Conservation (phyloP, 345 rosid species). For the Linum tenue region DNA sequence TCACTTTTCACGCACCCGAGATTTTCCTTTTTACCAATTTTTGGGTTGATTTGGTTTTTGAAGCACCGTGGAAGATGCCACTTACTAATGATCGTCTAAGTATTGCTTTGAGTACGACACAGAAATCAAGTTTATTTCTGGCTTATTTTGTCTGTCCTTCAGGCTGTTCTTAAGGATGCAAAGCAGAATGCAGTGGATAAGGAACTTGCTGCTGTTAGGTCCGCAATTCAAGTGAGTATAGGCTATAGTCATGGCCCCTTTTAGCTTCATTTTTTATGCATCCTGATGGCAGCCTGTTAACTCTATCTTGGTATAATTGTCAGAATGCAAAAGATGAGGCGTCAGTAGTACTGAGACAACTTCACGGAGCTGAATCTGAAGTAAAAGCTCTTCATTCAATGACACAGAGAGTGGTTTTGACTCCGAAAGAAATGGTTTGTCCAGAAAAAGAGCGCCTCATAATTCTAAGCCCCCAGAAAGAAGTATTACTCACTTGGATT, state of each 20-base stretch:
- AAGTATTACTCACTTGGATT: constrained; percentile 10
- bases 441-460: neutral
- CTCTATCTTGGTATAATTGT: neutral
- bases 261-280: neutral
- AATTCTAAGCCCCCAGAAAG: constrained; percentile 5
- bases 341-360: constrained; percentile 16
- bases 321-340: constrained; percentile 28
- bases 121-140: neutral
- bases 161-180: constrained; percentile 25
- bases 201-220: constrained; percentile 18
- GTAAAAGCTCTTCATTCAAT: constrained; percentile 23
- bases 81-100: neutral
- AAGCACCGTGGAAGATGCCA: neutral
- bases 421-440: constrained; percentile 29
- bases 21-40: too few species aligned
- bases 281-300: neutral
- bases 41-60: neutral
- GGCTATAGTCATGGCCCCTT: neutral
- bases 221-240: constrained; percentile 17
- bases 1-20: neutral
- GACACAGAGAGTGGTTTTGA: constrained; percentile 31
- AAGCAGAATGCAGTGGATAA: constrained; percentile 21
- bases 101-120: neutral
- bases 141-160: neutral
- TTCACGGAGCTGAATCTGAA: constrained; percentile 28